Base-by-base conservation (phyloP, 352 stramenopile genomes). In the Phytophthora europaea region DNA sequence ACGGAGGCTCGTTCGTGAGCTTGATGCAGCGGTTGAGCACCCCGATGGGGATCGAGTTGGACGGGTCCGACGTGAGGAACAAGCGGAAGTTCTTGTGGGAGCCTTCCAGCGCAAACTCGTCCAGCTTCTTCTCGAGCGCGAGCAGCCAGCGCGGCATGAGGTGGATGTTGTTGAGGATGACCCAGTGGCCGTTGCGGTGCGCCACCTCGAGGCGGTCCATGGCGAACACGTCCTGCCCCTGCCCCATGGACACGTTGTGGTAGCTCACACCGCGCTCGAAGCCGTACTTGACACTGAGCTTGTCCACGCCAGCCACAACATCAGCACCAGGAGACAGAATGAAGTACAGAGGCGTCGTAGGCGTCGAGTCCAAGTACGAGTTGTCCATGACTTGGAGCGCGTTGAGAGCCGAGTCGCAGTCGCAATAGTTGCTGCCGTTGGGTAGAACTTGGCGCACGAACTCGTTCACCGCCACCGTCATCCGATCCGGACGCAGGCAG, bases 111-210 rank as follows among this genome's bases (percentile, higher is more conserved):
- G 90, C 93, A 68, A 99, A 99, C 71, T 99, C 95, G 60, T 99
- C 97, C 26, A 99, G 85, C 65, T 99, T 99, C 72, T 99, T 99
- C 83, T 99, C 97, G 5, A 99, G 94, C 62, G 97, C 91, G 45
- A 98, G 80, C 34, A 99, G 82, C 97, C 97, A 99, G 15, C 93
- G 92, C 8, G 97, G 96, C 97, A 99, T 99, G 50, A 99, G 79
- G 70, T 99, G 97, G 56, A 99, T 98, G 76, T 99, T 99, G 79
- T 99, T 99, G 38, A 99, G 85, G 63, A 99, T 98, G 9, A 99
- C 97, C 97, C 97, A 99, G 79, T 99, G 94, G 22, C 97, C 97
- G 59, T 99, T 98, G 38, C 94, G 91, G 70, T 99, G 96, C 12
- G 95, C 97, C 20, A 96, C 93, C 67, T 99, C 94, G 10, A 99